Evolutionary conservation across 805 yeast species (phyloP).

Genomic region (Starmerella potacharoeniae): DNA sequence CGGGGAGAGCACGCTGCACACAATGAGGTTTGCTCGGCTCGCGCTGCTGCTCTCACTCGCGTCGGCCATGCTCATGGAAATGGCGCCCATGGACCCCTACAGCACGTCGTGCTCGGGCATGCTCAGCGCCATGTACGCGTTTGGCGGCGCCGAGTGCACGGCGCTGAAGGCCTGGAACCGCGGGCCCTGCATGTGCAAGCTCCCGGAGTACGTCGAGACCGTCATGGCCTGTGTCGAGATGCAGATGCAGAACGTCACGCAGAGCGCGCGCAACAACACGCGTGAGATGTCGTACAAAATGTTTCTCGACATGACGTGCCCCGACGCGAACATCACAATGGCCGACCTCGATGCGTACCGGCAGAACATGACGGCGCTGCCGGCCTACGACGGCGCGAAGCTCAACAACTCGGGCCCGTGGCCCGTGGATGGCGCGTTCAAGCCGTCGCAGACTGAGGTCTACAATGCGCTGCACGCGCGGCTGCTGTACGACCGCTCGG

Average conservation of each 20-base stretch:
- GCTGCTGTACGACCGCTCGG: neutral
- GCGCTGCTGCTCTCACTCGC: neutral
- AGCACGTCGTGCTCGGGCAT: slow-evolving; percentile 6
- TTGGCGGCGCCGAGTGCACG: slow-evolving; percentile 1
- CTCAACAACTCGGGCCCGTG: slow-evolving; percentile 3
- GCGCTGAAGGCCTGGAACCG: neutral
- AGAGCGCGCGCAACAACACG: neutral
- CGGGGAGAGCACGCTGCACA: neutral
- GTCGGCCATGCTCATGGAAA: slow-evolving; percentile 9
- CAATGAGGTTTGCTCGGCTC: neutral
- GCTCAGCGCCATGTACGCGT: slow-evolving; percentile 6
- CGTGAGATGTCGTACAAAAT: neutral
- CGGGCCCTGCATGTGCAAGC: slow-evolving; percentile 8
- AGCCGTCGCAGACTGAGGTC: slow-evolving; percentile 2
- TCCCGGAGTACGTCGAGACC: neutral
- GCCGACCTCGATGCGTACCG: neutral
- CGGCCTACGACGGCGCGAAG: slow-evolving; percentile 2
- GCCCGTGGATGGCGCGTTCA: slow-evolving; percentile 12
- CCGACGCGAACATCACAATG: slow-evolving; percentile 4
- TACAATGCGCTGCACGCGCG: slow-evolving; percentile 1
- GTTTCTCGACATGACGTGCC: neutral
- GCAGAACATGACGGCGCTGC: neutral
- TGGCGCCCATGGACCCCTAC: slow-evolving; percentile 8
- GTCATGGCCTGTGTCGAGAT: slow-evolving; percentile 10
- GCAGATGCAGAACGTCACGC: slow-evolving; percentile 5